Percentiles rank a stretch among this genome's conserved stretches.
Conservation (phyloP, 805 yeast species). For the Pichia thaimueangensis region DNA sequence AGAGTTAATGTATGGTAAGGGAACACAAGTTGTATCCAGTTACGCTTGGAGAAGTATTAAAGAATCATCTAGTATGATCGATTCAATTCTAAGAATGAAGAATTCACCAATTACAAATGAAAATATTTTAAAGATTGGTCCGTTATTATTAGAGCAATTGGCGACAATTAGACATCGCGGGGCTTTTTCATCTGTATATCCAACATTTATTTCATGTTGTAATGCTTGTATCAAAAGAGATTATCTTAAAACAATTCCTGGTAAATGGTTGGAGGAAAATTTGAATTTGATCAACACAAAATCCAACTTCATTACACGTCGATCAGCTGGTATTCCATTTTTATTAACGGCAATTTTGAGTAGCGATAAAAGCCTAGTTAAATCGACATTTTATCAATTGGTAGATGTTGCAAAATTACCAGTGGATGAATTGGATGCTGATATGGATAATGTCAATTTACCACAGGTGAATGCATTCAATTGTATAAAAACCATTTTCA, state of each 20-base stretch:
- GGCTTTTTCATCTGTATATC: conserved; percentile 83
- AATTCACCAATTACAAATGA: conserved; percentile 24
- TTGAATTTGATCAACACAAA: conserved; percentile 38
- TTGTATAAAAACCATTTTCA: conserved; percentile 67
- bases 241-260: conserved; percentile 34
- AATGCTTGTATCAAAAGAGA: conserved; percentile 37
- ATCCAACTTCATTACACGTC: conserved; percentile 69
- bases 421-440: conserved; percentile 29
- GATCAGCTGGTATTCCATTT: conserved; percentile 90
- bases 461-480: conserved; percentile 95
- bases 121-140: conserved; percentile 38
- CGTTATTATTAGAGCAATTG: conserved; percentile 57
- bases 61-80: conserved; percentile 58
- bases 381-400: conserved; percentile 45
- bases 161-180: conserved; percentile 81
- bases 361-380: conserved; percentile 40
- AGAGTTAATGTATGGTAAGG: conserved; percentile 30
- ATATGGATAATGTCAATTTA: conserved; percentile 50
- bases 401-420: conserved; percentile 49
- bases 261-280: conserved; percentile 54
- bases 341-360: conserved; percentile 69
- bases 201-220: conserved; percentile 68
- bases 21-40: conserved; percentile 46
- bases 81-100: conserved; percentile 31
- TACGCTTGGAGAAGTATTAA: conserved; percentile 81